Evolutionary conservation across 2,329 filamentous ascomycete genomes (phyloP), one percentile per base, ranked within the genome.

Genomic region (Bertia moriformis): DNA sequence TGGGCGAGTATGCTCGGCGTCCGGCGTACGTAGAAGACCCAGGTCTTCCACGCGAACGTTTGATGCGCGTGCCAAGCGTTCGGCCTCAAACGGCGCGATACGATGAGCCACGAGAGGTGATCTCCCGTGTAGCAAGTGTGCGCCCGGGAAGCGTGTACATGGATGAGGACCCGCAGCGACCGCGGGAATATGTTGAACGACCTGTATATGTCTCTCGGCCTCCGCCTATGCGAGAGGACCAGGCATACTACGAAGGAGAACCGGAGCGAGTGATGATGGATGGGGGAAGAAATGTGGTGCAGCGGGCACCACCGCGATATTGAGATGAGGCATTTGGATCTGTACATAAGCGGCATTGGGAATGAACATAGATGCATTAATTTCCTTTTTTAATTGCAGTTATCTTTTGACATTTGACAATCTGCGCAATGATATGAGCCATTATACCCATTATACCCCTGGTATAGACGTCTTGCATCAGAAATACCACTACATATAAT

Each of bases 41-140:
- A 19, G 69, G 69, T 14, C 45, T 58, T 2, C 59, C 68, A 3
- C 61, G 67, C 24, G 72, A 77, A 41, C 73, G 74, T 44, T 50
- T 69, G 32, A 49, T 68, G 32, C 62, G 76, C 41, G 62, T 73
- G 20, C 52, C 70, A 4, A 81, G 76, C 51, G 68, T 73, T 22
- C 68, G 74, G 37, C 75, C 78, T 15, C 56, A 60, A n/a, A 40
- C 54, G 3, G 43, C 55, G 18, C 56, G 60, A 40, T 67, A 67
- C 32, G 57, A 58, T 35, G 39, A 51, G 13, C 46, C 48, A 4
- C 41, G 49, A 38, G 55, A 57, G 20, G 60, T 57, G 41, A 44
- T 48, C 14, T 52, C 59, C 41, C 56, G 63, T 15, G 53, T 63
- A 24, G 57, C 58, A 18, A 63, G 60, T 43, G 57, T 60, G 17